Base-by-base conservation (phyloP, 208 protist species). In the Sergeia podlipaevii region DNA sequence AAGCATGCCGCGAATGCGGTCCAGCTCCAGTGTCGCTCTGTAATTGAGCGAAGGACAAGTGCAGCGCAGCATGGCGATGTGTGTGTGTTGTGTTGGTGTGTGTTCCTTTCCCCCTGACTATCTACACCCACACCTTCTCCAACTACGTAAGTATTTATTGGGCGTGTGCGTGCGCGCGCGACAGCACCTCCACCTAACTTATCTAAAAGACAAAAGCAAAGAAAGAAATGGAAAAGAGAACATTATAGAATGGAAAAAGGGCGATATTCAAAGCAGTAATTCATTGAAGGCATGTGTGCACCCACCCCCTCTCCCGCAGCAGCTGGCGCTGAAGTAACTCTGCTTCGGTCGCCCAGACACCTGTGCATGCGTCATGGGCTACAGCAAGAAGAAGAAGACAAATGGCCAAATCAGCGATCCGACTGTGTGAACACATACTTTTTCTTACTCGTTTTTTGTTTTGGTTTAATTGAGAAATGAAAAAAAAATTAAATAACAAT, bases 1-100 rank as follows among this genome's bases (percentile, higher is more conserved):
- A 32, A 94, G 66, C 52, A 94, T 66, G 41, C 78, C 70, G 20
- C 87, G 87, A 36, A 91, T 81, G 38, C 83, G 82, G 51, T 94
- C 83, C 18, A 94, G 79, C 74, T 94, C 86, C 4, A 85, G 28
- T 32, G 63, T 65, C 17, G 86, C 86, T 34, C 86, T 73, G 70
- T 82, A 93, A 63, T 89, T 56, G n/a, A 63, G 50, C 1, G 48
- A 45, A 20, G 71, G 10, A 27, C 26, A 29, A 4, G 81, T 86
- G 26, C 39, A 38, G 48, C 78, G 76, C 45, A 93, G 57, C 81
- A 90, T 93, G n/a, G 11, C 28, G 15, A 26, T 13, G n/a, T 39
- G 34, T 39, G 11, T 39, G 13, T 39, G 11, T 11, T 15, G 20
- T 11, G 13, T 17, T 20, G 17, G 15, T 47, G 11, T 10, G 15